These are phyloP conservation scores for Thuidium tamariscinum DNA, from an alignment of 225 moss, liverwort and hornwort species.

Conservation along the genomic window DNA sequence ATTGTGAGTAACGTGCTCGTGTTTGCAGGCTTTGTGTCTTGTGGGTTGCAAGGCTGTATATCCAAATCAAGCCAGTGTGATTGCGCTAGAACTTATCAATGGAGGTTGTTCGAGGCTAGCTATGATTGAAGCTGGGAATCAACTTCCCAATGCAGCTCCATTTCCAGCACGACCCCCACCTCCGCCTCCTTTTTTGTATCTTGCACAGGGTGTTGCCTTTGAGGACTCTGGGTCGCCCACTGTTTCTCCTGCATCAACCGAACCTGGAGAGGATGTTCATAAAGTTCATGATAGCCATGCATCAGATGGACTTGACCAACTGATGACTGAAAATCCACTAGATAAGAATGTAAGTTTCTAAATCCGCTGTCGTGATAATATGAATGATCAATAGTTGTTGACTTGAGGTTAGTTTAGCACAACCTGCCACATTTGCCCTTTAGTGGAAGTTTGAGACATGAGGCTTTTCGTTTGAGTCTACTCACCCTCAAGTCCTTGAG, in stretches of 20 bases:
- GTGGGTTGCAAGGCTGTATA: slow-evolving; percentile 49
- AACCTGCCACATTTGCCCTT: background rate
- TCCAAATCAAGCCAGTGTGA: slow-evolving; percentile 31
- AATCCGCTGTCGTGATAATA: background rate
- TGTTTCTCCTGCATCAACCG: background rate
- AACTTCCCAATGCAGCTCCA: slow-evolving; percentile 53
- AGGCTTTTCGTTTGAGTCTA: background rate
- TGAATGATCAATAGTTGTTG: background rate
- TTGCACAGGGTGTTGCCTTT: slow-evolving; percentile 28
- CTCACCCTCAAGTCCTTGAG: background rate
- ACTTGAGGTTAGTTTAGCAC: background rate
- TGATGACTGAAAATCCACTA: background rate
- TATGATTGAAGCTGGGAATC: slow-evolving; percentile 53
- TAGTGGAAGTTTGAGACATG: background rate
- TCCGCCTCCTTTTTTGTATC: slow-evolving; percentile 39
- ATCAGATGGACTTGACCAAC: background rate
- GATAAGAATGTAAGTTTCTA: slow-evolving; percentile 8
- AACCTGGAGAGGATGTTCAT: background rate
- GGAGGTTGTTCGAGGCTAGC: slow-evolving; percentile 39
- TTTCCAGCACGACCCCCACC: slow-evolving; percentile 56
- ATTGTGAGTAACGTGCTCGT: background rate
- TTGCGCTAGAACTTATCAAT: slow-evolving; percentile 35
- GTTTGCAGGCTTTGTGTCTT: slow-evolving; percentile 39
- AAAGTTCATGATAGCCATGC: background rate
- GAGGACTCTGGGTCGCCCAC: slow-evolving; percentile 9